Evolutionary conservation across 2,329 filamentous ascomycete species (phyloP), one percentile per base, ranked within the genome.

Genomic region (Sclerotinia nivalis): DNA sequence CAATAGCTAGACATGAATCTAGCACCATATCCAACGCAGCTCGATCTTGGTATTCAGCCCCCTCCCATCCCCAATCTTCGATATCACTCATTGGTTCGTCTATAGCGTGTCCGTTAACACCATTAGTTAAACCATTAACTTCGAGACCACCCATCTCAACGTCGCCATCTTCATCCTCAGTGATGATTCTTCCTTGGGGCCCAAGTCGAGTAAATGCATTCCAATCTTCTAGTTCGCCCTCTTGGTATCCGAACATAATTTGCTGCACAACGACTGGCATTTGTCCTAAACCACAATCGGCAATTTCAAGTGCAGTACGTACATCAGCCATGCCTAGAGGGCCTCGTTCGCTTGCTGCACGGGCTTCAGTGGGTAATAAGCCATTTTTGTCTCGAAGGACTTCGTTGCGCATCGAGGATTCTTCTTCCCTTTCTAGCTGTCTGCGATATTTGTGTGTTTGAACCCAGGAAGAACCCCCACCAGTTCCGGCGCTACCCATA

Each of bases 251-350:
- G 72, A 89, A 87, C 75, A 90, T 83, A 59, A 97, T 88, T 68
- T 88, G 85, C 55, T 91, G 89, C 40, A 88, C 86, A 50, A 97
- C 83, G 34, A 93, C 84, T 0, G 92, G 93, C 81, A 96, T 94
- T 71, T 92, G 89, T 13, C 89, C 88, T 72, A 97, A 84, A 71
- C 92, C 90, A 37, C 87, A 88, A 68, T 96, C 92, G 18, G 91
- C 89, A 73, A 97, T 85, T 71, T 91, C 88, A 22, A 97, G 80
- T 0, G 92, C 89, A 4, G 97, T 82, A 50, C 91, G 86, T 61
- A 97, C 80, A 78, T 97, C 95, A 25, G 89, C 88, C 81, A 95
- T 90, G 20, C 89, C 89, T 1, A 97, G 81, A 0, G 92, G 88
- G 8, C 89, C 87, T 52, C 93, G 85, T 75, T 91, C 88, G 69